Base-by-base conservation (phyloP, 495 filamentous ascomycete species). In the Aspergillus sclerotiicarbonarius region DNA sequence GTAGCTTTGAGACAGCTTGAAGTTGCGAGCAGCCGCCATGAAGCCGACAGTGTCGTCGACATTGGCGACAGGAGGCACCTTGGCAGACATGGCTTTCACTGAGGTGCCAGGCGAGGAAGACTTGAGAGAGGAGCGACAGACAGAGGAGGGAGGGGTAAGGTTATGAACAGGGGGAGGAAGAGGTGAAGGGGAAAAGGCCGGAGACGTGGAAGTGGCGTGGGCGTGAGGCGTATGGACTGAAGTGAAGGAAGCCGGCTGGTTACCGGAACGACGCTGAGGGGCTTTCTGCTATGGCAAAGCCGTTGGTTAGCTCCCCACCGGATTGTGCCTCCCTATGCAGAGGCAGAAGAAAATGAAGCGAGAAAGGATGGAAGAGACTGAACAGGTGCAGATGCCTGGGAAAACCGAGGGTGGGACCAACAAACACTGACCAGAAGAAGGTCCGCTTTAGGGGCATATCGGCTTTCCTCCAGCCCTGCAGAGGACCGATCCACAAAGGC, bases 1-100 rank as follows among this genome's bases (percentile, higher is more conserved):
- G 30, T 59, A 64, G 4, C 12, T 29, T 16, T 43, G 44, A 8
- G 41, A 39, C 18, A 60, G 44, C 15, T 57, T 64, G 18, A 60
- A 35, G 33, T 56, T 18, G 46, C 66, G 63, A 49, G 59, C 67
- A 47, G 67, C 67, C 16, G 56, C 62, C 62, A 69, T 62, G 31
- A 69, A 69, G 48, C 53, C 64, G 50, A 56, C 62, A 10, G 64
- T 60, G 46, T 69, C 67, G 50, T 69, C 64, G 10, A 69, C 48
- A 43, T 67, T 45, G 16, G 62, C 62, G 21, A 62, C 13, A 16
- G 45, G 19, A 53, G n/a, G 30, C 62, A 62, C 65, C 15, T 47
- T 58, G 12, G 15, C 15, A 35, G 51, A 12, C 51, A 16, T 19
- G 16, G 9, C 39, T 29, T 57, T 29, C 1, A 30, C 13, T 20